These are phyloP conservation scores for Ganoderma boninense DNA, from an alignment of 1,284 basidiomycete species.

Conservation along the genomic window DNA sequence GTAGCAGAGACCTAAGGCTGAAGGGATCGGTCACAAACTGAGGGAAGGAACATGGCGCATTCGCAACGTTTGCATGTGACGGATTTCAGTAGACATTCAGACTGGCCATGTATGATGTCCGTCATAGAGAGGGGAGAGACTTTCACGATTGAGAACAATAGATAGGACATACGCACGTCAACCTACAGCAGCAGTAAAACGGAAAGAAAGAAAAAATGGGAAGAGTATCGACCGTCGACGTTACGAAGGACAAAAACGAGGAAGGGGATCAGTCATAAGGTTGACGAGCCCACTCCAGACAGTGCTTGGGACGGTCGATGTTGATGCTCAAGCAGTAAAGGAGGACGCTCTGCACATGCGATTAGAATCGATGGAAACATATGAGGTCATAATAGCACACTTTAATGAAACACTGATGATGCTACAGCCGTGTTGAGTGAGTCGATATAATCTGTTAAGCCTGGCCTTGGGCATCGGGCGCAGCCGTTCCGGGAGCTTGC, in stretches of 20 bases:
- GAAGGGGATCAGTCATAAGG: slow-evolving; percentile 5
- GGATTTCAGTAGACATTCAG: slow-evolving; percentile 53
- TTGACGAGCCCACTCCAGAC: slow-evolving; percentile 6
- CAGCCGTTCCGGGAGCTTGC: slow-evolving; percentile 64
- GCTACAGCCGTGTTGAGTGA: slow-evolving; percentile 35
- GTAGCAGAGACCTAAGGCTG: slow-evolving; percentile 41
- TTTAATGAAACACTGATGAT: slow-evolving; percentile 37
- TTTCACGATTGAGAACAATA: slow-evolving; percentile 22
- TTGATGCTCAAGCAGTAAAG: slow-evolving; percentile 15
- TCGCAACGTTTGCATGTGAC: background rate
- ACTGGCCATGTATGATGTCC: background rate
- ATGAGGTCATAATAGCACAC: slow-evolving; percentile 34
- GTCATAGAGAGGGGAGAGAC: slow-evolving; percentile 8
- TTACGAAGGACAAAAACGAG: slow-evolving; percentile 16
- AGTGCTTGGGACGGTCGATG: slow-evolving; percentile 16
- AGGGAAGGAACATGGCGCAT: slow-evolving; percentile 1
- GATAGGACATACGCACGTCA: slow-evolving; percentile 20
- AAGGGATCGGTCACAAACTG: slow-evolving; percentile 44
- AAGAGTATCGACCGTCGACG: slow-evolving; percentile 11
- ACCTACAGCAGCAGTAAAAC: slow-evolving; percentile 20
- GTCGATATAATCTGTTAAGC: slow-evolving; percentile 47
- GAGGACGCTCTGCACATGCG: slow-evolving; percentile 21
- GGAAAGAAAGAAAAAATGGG: too few relatives aligned
- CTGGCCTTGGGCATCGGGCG: slow-evolving; percentile 66
- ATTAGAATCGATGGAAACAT: slow-evolving; percentile 23